Conservation (phyloP, 768 basidiomycete genomes). For the Scleroderma bovista region DNA sequence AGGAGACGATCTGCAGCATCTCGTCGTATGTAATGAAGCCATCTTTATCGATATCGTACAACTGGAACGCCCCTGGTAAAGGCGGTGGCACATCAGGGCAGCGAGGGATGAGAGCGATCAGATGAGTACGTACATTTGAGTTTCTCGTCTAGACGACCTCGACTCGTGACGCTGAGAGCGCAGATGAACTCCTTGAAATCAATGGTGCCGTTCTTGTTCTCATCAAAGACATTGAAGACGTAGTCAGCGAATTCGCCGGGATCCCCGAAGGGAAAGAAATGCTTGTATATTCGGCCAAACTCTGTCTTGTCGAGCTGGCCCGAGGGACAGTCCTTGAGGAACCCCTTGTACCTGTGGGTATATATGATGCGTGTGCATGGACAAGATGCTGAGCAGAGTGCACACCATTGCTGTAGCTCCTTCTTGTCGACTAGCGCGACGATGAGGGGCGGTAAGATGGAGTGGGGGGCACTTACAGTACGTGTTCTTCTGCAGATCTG, state of each 20-base stretch:
- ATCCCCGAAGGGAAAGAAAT: constrained; percentile 99
- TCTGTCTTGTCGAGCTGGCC: constrained; percentile 94
- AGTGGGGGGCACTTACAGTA: constrained; percentile 61
- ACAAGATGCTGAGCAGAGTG: constrained; percentile 3
- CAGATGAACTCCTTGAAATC: constrained; percentile 99
- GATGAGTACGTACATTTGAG: constrained; percentile 78
- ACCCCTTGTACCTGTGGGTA: constrained; percentile 93
- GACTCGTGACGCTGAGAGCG: constrained; percentile 90
- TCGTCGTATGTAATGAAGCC: constrained; percentile 98
- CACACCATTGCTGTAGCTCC: constrained; percentile 90
- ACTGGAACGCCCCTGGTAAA: constrained; percentile 91
- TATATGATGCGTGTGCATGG: too few relatives aligned
- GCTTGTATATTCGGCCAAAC: constrained; percentile 97
- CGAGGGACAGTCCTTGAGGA: constrained; percentile 96
- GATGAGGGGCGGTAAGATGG: constrained; percentile 14
- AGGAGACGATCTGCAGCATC: constrained; percentile 97
- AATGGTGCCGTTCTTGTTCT: constrained; percentile 93
- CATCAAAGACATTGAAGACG: constrained; percentile 97
- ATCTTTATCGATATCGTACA: constrained; percentile 98
- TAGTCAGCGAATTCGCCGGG: constrained; percentile 95
- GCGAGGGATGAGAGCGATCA: constrained; percentile 6
- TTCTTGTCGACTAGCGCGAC: constrained; percentile 78
- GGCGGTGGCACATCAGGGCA: constrained; percentile 11
- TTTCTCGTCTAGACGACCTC: constrained; percentile 94
- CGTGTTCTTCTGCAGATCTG: constrained; percentile 95